These are phyloP conservation scores for Asclepias syriaca DNA, from an alignment of 257 asterid genomes.

Conservation along the genomic window DNA sequence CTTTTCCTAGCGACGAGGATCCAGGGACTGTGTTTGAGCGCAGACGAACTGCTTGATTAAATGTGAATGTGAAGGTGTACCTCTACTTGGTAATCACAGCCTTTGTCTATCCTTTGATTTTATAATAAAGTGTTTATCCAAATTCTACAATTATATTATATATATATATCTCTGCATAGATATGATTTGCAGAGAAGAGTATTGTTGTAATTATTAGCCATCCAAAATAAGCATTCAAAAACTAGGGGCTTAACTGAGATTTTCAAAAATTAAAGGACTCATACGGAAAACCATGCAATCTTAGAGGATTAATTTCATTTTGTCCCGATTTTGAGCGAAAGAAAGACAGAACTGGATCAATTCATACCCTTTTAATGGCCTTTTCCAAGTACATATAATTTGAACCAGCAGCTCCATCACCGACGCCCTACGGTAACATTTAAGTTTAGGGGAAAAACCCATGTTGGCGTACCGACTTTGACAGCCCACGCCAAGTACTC, in stretches of 20 bases:
- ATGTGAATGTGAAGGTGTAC: background rate
- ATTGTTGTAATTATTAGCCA: too few species aligned
- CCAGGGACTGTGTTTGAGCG: slow-evolving; percentile 68
- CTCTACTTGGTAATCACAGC: background rate
- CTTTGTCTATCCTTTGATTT: background rate
- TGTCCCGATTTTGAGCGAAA: too few species aligned
- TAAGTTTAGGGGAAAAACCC: background rate
- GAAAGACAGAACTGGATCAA: too few species aligned
- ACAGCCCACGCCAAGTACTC: background rate
- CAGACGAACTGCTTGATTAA: slow-evolving; percentile 59
- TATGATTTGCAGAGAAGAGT: background rate
- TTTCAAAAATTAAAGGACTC: too few species aligned
- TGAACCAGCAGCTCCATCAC: too few species aligned
- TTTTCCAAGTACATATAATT: too few species aligned
- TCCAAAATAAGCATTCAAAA: too few species aligned
- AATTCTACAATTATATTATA: background rate
- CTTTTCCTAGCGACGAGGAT: slow-evolving; percentile 53
- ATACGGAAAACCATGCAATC: too few species aligned
- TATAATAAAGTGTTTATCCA: background rate
- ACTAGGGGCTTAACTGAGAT: too few species aligned
- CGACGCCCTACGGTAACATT: too few species aligned
- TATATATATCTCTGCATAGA: background rate
- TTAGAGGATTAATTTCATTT: too few species aligned
- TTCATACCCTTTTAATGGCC: too few species aligned
- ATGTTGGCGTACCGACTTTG: background rate